phyloP scores from a whole-genome alignment of 2,329 filamentous ascomycete genomes.

The Fusarium circinatum region DNA sequence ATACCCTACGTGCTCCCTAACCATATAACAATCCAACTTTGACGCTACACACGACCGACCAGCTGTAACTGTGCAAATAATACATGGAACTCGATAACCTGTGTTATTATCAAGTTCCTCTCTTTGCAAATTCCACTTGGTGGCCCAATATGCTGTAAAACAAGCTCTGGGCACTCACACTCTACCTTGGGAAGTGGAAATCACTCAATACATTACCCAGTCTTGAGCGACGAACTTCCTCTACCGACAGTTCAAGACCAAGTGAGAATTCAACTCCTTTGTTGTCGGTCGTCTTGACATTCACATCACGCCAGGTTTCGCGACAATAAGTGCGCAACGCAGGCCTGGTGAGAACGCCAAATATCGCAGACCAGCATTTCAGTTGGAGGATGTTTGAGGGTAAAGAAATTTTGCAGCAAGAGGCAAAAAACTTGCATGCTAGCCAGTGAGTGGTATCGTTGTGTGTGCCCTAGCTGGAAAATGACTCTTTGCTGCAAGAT shows the following conservation, averaged over 20 bases:
- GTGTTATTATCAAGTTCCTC: neutral
- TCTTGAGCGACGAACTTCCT: neutral
- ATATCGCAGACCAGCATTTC: neutral
- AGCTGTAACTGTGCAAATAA: neutral
- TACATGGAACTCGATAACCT: neutral
- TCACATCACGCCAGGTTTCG: neutral
- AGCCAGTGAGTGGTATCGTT: neutral
- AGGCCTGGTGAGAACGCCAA: neutral
- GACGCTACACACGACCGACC: fast-evolving
- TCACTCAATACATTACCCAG: neutral
- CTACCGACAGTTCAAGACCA: neutral
- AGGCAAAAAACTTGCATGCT: neutral
- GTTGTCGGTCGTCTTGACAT: neutral
- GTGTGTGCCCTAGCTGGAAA: neutral
- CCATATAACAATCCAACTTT: neutral
- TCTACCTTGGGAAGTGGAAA: neutral
- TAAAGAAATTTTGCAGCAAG: neutral
- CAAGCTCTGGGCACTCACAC: neutral
- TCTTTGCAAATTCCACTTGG: neutral
- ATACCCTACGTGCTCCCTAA: neutral
- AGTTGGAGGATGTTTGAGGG: neutral
- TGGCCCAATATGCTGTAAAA: too few species aligned
- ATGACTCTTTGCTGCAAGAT: neutral
- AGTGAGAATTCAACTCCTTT: neutral
- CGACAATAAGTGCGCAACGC: neutral